A percentile compares a stretch with the other conserved stretches of the same genome.
Evolutionary conservation across 441 rosid species (phyloP).

Genomic region (Theobroma grandiflorum): DNA sequence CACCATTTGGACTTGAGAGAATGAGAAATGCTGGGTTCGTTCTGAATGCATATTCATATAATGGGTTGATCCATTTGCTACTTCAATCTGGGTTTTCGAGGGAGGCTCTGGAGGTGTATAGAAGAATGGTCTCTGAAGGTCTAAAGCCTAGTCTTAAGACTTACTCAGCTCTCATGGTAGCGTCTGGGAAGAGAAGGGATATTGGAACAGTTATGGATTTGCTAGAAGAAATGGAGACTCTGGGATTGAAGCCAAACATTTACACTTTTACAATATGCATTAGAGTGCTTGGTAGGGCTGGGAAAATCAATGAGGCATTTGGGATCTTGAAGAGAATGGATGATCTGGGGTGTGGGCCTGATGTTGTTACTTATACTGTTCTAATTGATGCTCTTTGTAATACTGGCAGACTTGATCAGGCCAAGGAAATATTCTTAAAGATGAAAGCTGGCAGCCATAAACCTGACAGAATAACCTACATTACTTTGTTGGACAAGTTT

Average conservation of each 20-base stretch:
- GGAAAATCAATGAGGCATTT: slow-evolving; percentile 77
- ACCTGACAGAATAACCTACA: slow-evolving; percentile 87
- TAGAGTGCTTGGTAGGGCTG: slow-evolving; percentile 83
- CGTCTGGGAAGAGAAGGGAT: slow-evolving; percentile 86
- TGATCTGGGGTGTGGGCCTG: slow-evolving; percentile 86
- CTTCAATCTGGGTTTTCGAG: slow-evolving; percentile 64
- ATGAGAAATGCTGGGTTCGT: slow-evolving; percentile 74
- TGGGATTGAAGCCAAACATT: slow-evolving; percentile 87
- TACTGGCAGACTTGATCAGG: slow-evolving; percentile 69
- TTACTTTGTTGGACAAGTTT: slow-evolving; percentile 83
- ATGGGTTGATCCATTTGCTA: slow-evolving; percentile 79
- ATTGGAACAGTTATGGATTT: slow-evolving; percentile 69
- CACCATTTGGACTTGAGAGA: slow-evolving; percentile 61
- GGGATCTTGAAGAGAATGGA: slow-evolving; percentile 81
- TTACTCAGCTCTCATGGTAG: slow-evolving; percentile 94
- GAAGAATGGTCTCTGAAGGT: slow-evolving; percentile 78
- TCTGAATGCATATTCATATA: slow-evolving; percentile 82
- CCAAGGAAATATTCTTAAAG: slow-evolving; percentile 63
- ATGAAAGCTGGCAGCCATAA: slow-evolving; percentile 83
- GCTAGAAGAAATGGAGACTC: slow-evolving; percentile 79
- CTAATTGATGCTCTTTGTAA: slow-evolving; percentile 87
- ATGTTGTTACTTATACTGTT: slow-evolving; percentile 89
- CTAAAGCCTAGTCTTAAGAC: slow-evolving; percentile 93
- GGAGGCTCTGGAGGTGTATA: slow-evolving; percentile 75
- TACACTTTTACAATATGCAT: slow-evolving; percentile 94